These are phyloP conservation scores for Nematocida major DNA, from an alignment of 371 early-diverging fungal species.

Conservation along the genomic window DNA sequence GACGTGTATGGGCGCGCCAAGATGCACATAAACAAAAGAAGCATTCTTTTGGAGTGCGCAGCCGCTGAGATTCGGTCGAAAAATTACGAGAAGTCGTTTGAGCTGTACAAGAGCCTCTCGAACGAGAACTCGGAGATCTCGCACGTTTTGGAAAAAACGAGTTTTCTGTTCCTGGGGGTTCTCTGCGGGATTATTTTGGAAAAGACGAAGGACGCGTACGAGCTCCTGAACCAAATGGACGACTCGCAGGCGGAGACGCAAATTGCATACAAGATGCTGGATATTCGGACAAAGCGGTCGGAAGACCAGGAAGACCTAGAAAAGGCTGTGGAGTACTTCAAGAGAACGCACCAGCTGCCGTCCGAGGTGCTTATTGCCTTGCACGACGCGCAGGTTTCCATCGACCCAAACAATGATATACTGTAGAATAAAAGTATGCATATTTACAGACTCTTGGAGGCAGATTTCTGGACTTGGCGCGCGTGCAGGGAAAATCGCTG, in stretches of 20 bases:
- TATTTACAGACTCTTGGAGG: neutral
- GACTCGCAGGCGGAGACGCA: constrained; percentile 24
- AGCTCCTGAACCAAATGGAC: constrained; percentile 37
- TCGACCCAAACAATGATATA: constrained; percentile 49
- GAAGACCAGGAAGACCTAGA: constrained; percentile 24
- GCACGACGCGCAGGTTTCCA: constrained; percentile 36
- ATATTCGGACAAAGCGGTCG: constrained; percentile 4
- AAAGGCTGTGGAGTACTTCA: constrained; percentile 31
- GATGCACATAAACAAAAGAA: constrained; percentile 44
- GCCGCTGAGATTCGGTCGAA: constrained; percentile 30
- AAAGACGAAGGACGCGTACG: constrained; percentile 13
- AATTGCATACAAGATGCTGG: constrained; percentile 37
- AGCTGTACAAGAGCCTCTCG: constrained; percentile 21
- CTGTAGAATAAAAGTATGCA: constrained; percentile 30
- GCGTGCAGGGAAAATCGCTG: neutral
- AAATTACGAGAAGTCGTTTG: constrained; percentile 45
- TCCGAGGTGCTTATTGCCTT: constrained; percentile 3
- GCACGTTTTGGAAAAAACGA: constrained; percentile 43
- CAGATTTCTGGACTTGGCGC: neutral
- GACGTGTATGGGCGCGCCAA: constrained; percentile 24
- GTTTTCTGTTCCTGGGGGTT: constrained; percentile 6
- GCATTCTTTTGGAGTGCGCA: constrained; percentile 29
- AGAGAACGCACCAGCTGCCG: constrained; percentile 31
- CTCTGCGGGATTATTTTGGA: constrained; percentile 40
- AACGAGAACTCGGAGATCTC: constrained; percentile 15